Base-by-base conservation (phyloP, 2,329 filamentous ascomycete species). In the Thermothelomyces thermophilus region DNA sequence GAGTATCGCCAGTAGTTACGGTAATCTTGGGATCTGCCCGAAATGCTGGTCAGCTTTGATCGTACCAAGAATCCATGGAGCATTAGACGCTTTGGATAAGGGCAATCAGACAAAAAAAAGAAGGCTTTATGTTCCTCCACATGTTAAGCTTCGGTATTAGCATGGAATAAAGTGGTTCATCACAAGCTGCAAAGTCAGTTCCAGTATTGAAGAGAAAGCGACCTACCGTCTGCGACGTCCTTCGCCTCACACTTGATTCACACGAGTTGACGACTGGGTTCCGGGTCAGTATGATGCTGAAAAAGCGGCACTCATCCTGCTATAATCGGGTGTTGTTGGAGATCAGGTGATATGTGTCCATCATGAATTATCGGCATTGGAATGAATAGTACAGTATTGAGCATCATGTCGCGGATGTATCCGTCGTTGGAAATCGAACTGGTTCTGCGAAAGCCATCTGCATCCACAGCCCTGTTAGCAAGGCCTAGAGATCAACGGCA, bases 21-120 rank as follows among this genome's bases (percentile, higher is more conserved):
- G 54, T 41, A 47, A 26, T 7, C 44, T 36, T 24, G 8, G 20
- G 34, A 47, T 53, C 52, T 55, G 56, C 49, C 46, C 49, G 51
- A 46, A 56, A 48, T 47, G 8, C 33, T 48, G 35, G 56, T 59
- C 55, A 60, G 60, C 59, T 48, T 41, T 42, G 43, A 55, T 55
- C 47, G 51, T 37, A 20, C 46, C 39, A 56, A 26, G 41, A 58
- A 40, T 9, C 2, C 30, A 31, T 49, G n/a, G 51, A 48, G 56
- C 56, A 56, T 58, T 58, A 59, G 61, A 58, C 50, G 60, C 58
- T 60, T 63, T 48, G 39, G 48, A 40, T n/a, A 66, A 71, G 69
- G 13, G 39, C 30, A 70, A 47, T 87, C 84, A 87, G 83, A n/a
- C n/a, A 77, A 77, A 83, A 87, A 87, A 87, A 84, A 87, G 87